Evolutionary conservation across 2,329 filamentous ascomycete species (phyloP).

Genomic region (Hymenoscyphus albidus): DNA sequence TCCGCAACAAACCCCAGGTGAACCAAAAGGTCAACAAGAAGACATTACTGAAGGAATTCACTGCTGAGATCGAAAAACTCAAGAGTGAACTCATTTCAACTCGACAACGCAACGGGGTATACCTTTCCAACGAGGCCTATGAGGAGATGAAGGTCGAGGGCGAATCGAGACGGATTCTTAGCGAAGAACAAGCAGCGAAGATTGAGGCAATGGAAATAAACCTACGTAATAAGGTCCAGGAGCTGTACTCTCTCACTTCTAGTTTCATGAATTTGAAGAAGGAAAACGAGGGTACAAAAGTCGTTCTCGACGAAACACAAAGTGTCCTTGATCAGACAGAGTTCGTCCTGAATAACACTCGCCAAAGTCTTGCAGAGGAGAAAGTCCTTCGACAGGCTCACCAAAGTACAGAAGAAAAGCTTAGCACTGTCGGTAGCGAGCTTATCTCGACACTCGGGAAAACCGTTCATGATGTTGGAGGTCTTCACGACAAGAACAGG

Average conservation of each 20-base stretch:
- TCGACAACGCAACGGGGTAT: constrained; percentile 89
- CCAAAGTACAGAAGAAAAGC: constrained; percentile 74
- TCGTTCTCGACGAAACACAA: constrained; percentile 73
- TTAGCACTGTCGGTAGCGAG: constrained; percentile 68
- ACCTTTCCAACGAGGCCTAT: constrained; percentile 81
- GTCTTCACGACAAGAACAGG: constrained; percentile 80
- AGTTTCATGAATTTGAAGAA: constrained; percentile 86
- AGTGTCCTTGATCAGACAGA: constrained; percentile 84
- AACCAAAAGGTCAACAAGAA: constrained; percentile 93
- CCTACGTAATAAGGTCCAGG: constrained; percentile 87
- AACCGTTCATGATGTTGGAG: constrained; percentile 76
- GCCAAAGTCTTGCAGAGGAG: constrained; percentile 74
- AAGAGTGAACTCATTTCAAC: constrained; percentile 93
- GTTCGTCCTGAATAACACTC: constrained; percentile 72
- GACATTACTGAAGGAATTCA: constrained; percentile 85
- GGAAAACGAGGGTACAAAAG: constrained; percentile 75
- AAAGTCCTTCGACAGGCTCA: constrained; percentile 76
- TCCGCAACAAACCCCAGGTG: constrained; percentile 93
- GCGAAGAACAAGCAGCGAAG: constrained; percentile 87
- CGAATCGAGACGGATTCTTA: constrained; percentile 85
- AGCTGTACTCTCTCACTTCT: constrained; percentile 80
- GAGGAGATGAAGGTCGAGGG: constrained; percentile 90
- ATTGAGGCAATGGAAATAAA: constrained; percentile 91
- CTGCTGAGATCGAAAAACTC: constrained; percentile 86
- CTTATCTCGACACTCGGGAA: constrained; percentile 74